Evolutionary conservation across 2,329 filamentous ascomycete species (phyloP), one percentile per base, ranked within the genome.

Genomic region (Botrytis galanthina): DNA sequence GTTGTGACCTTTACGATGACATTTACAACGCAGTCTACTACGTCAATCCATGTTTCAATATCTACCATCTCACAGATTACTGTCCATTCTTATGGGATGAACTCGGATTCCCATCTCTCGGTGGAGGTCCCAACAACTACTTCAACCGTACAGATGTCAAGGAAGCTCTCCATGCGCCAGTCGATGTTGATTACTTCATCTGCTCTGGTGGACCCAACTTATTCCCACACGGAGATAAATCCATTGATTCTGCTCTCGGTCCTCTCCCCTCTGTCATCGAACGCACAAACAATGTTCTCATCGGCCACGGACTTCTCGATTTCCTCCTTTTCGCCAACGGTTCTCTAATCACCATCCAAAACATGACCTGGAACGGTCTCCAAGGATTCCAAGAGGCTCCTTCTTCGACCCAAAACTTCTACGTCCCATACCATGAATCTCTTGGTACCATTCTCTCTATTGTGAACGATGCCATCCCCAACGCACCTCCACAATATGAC

Each of bases 311-410:
- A 10, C 82, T 86, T 73, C 84, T 90, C 26, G 90, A 93, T 80
- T 90, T 86, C 79, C 84, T 92, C 71, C 83, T 93, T 12, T 84
- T 90, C 61, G 82, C 84, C 75, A 91, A 92, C 75, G 91, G 91
- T 14, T 89, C 89, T 0, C 83, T 92, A 4, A 81, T 91, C 62
- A 86, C 86, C 1, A 88, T 92, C 71, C 90, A 93, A 79, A 93
- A 93, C 80, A 91, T 92, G 89, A 92, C 90, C 0, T 93, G 89
- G 88, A 86, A 87, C 71, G 91, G 90, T 4, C 79, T 82, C 0
- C 90, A 91, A 76, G 91, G 91, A 0, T 92, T 93, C 83, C 85
- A 87, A 69, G 79, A 74, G 16, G 51, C 74, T 35, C 79, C 77
- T 0, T 75, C 75, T 3, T 10, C 60, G 3, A 60, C 69, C 6